A percentile compares a stretch with the other conserved stretches of the same genome.
Evolutionary conservation across 1,284 basidiomycete species (phyloP).

Genomic region (Gomphus sp.): DNA sequence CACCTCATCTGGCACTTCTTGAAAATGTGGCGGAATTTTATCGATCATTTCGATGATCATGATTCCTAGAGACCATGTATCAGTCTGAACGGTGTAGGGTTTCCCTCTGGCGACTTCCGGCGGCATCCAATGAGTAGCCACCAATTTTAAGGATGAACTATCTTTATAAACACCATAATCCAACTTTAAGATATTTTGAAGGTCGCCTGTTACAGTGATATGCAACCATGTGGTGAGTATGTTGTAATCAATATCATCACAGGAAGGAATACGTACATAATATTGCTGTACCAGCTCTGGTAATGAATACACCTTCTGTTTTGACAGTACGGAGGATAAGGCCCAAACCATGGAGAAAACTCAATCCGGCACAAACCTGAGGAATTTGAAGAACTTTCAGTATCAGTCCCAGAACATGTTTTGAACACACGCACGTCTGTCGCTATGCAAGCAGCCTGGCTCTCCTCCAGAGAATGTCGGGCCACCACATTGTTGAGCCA

Average conservation of each 20-base stretch:
- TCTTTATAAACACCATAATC: not conserved
- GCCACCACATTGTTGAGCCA: constrained; percentile 1
- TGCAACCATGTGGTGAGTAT: not conserved
- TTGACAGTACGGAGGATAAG: not conserved
- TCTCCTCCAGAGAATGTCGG: not conserved
- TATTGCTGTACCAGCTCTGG: not conserved
- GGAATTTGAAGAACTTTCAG: not conserved
- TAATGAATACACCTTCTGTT: not conserved
- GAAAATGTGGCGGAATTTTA: not conserved
- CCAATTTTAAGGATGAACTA: not conserved
- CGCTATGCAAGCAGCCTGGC: not conserved
- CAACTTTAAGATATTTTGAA: not conserved
- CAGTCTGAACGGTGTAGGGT: not conserved
- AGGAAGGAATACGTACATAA: not conserved
- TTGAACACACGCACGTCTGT: not conserved
- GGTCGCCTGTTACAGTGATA: not conserved
- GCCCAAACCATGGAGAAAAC: not conserved
- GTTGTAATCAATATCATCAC: not conserved
- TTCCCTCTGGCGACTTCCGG: not conserved
- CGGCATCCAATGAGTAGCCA: not conserved
- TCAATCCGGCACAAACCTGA: not conserved
- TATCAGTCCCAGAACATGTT: not conserved
- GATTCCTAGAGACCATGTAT: not conserved
- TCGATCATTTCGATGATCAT: not conserved
- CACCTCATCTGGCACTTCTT: not conserved